These are phyloP conservation scores for Murraya koenigii DNA, from an alignment of 345 rosid species.

Conservation along the genomic window DNA sequence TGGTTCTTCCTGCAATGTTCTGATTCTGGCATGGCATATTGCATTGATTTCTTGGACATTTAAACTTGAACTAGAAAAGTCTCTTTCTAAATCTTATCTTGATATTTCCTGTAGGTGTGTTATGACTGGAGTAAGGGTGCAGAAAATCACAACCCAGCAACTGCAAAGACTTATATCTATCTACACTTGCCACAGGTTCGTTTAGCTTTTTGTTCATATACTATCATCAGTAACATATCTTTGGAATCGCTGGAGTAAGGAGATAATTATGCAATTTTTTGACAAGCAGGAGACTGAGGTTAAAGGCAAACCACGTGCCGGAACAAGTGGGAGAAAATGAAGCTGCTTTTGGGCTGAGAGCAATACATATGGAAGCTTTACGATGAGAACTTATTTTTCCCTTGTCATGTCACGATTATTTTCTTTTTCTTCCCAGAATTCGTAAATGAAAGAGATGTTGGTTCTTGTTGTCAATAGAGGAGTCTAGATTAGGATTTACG, in stretches of 20 bases:
- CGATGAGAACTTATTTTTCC: not conserved
- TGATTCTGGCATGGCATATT: not conserved
- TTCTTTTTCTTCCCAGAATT: not conserved
- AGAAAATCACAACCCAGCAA: slow-evolving; percentile 76
- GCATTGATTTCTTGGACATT: not conserved
- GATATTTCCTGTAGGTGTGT: slow-evolving; percentile 49
- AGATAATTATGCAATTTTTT: not conserved
- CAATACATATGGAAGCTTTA: not conserved
- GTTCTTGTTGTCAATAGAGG: not conserved
- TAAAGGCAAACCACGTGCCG: slow-evolving; percentile 76
- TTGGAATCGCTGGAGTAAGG: not conserved
- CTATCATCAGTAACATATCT: not conserved
- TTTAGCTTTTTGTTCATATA: not conserved
- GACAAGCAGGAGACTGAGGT: slow-evolving; percentile 72
- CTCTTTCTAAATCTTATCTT: not conserved
- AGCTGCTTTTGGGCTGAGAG: not conserved
- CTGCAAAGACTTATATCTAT: slow-evolving; percentile 55
- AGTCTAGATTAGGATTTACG: slow-evolving; percentile 4
- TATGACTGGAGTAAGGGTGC: slow-evolving; percentile 98
- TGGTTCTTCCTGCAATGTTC: not conserved
- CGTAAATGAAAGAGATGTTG: not conserved
- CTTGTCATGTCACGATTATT: not conserved
- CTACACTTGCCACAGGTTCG: slow-evolving; percentile 65
- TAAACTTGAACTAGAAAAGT: not conserved
- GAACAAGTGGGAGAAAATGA: slow-evolving; percentile 53